phyloP scores from a whole-genome alignment of 345 rosid species.

The Lumnitzera racemosa region DNA sequence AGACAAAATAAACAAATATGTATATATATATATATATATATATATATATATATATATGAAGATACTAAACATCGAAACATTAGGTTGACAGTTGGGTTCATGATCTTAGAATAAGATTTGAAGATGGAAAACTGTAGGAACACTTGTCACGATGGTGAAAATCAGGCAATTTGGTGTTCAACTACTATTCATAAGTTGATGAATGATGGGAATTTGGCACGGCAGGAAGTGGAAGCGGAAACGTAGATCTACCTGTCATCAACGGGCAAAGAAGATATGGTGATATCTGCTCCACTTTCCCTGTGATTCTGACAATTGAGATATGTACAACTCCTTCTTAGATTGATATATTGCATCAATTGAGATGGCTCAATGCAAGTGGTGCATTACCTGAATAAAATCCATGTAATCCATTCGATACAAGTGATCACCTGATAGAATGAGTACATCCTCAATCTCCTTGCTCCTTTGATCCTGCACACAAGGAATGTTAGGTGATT shows the following conservation, averaged over 20 bases:
- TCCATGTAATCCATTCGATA: constrained; percentile 96
- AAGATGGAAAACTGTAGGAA: no score
- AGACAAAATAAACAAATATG: no score
- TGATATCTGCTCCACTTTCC: constrained; percentile 89
- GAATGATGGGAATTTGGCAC: not conserved
- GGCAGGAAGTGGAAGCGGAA: not conserved
- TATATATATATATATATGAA: no score
- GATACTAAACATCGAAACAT: no score
- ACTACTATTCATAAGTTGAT: no score
- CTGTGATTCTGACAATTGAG: constrained; percentile 64
- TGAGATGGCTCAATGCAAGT: not conserved
- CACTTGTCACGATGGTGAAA: no score
- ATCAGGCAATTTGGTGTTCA: no score
- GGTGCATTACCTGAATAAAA: constrained; percentile 63
- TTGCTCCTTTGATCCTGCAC: constrained; percentile 63
- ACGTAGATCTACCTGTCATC: constrained; percentile 56
- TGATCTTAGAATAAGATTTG: no score
- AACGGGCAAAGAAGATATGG: constrained; percentile 69
- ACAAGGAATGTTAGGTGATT: no score
- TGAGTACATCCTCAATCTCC: constrained; percentile 83
- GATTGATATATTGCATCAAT: not conserved
- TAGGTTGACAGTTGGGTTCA: no score
- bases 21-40: no score
- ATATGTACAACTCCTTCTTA: constrained; percentile 4
- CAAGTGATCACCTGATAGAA: constrained; percentile 91